These are phyloP conservation scores for Coemansia sp. DNA, from an alignment of 192 early-diverging fungal genomes.

Conservation along the genomic window DNA sequence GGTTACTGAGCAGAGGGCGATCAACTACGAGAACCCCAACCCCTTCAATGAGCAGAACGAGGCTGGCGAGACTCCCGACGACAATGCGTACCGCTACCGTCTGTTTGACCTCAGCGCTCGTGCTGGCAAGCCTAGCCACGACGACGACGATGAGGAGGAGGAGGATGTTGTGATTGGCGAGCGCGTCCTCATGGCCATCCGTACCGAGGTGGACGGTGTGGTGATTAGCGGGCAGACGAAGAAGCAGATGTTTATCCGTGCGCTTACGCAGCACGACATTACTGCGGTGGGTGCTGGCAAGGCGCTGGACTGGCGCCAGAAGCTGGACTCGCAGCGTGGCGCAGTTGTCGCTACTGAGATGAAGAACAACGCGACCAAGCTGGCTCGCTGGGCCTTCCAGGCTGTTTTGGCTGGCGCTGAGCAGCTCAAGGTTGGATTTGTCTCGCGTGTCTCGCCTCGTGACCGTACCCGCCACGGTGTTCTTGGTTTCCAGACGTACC, in stretches of 20 bases:
- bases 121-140: not conserved
- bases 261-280: conserved; percentile 94
- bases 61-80: conserved; percentile 59
- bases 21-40: conserved; percentile 70
- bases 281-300: conserved; percentile 81
- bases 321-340: conserved; percentile 92
- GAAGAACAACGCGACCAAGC: conserved; percentile 96
- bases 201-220: conserved; percentile 88
- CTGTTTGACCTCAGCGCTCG: conserved; percentile 72
- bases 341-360: conserved; percentile 97
- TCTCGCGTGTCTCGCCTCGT: conserved; percentile 75
- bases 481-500: conserved; percentile 82
- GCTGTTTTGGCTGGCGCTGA: conserved; percentile 86
- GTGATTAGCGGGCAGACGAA: conserved; percentile 58
- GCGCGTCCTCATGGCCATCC: conserved; percentile 72
- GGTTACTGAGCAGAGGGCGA: conserved; percentile 59
- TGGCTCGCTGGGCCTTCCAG: conserved; percentile 94
- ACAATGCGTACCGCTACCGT: conserved; percentile 87
- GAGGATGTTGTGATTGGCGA: conserved; percentile 55
- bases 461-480: conserved; percentile 82
- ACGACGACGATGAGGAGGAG: conserved; percentile 39
- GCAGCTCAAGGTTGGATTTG: conserved; percentile 88
- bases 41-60: conserved; percentile 67
- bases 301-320: conserved; percentile 92
- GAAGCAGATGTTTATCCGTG: conserved; percentile 67